Base-by-base conservation (phyloP, 345 rosid genomes). In the Eucalyptus globulus region DNA sequence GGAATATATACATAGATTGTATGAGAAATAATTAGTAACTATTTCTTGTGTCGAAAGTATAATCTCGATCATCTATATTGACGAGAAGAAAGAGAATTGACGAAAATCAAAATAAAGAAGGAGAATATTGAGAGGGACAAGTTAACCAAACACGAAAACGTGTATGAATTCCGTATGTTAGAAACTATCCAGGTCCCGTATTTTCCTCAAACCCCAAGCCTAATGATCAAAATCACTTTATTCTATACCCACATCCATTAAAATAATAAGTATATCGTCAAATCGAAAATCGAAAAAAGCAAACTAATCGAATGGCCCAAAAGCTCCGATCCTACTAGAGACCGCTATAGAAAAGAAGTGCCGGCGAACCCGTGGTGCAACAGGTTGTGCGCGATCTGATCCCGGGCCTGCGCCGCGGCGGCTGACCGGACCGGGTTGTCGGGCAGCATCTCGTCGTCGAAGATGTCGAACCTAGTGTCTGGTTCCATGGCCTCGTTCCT, bases 351-450 rank as follows among this genome's bases (percentile, higher is more conserved):
- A 11, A 76, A 76, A 76, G 83, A 40, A 6, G 83, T 76, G 47
- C 83, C 83, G 27, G 83, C 83, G 29, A 76, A 86, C 58, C 93
- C 92, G 44, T 93, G 96, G 17, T 94, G 96, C 91, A 94, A 87
- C 58, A 94, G 89, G 87, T 93, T 87, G 85, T 94, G 95, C 51
- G 96, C 96, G 72, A 94, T 93, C 14, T 91, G 92, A 90, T 94
- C 96, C 60, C 96, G 91, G 21, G 92, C 94, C 87, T 93, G 95
- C 1, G 67, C 50, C 1, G 94, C 90, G 16, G 89, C 47, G 5
- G 40, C 85, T 7, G 96, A 94, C 88, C 92, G 87, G 81, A 92
- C 7, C 26, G 76, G 56, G 62, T 89, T 90, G 83, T 92, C 90
- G 14, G 94, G 88, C 14, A 90, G 17, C 90, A 91, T 88, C 80